Evolutionary conservation across 2,329 filamentous ascomycete genomes (phyloP).

Genomic region (Teratosphaeria nubilosa): DNA sequence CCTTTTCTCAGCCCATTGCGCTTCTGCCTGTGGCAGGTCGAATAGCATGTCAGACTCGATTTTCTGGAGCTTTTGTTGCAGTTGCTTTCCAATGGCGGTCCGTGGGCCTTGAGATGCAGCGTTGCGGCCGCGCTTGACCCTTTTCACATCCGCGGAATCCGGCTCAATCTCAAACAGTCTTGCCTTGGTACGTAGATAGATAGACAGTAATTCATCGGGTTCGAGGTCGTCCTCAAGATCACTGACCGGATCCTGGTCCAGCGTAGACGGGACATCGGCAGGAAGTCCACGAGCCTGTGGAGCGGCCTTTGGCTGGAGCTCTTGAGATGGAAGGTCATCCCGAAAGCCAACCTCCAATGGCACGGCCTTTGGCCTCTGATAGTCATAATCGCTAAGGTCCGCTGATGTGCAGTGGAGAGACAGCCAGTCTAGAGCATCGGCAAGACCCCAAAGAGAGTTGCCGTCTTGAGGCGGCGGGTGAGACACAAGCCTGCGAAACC

Average conservation of each 20-base stretch:
- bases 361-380: conserved; percentile 10
- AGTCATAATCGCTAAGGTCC: conserved; percentile 25
- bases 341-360: background rate
- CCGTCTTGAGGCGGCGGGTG: conserved; percentile 50
- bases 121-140: conserved; percentile 27
- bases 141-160: conserved; percentile 39
- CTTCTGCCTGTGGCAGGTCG: conserved; percentile 37
- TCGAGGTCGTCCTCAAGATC: conserved; percentile 42
- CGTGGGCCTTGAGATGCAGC: conserved; percentile 30
- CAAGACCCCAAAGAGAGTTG: conserved; percentile 65
- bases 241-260: conserved; percentile 31
- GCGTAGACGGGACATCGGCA: background rate
- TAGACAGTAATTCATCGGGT: conserved; percentile 48
- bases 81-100: conserved; percentile 30
- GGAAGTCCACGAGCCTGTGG: background rate
- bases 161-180: conserved; percentile 38
- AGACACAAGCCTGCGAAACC: conserved; percentile 35
- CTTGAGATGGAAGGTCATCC: background rate
- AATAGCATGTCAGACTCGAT: conserved; percentile 57
- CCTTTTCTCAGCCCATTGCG: conserved; percentile 35
- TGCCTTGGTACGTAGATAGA: conserved; percentile 65
- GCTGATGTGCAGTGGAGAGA: conserved; percentile 56
- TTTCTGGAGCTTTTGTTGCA: conserved; percentile 62
- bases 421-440: conserved; percentile 83
- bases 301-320: background rate